Evolutionary conservation across 2,329 filamentous ascomycete species (phyloP), one percentile per base, ranked within the genome.

Genomic region (Xylariales sp.): DNA sequence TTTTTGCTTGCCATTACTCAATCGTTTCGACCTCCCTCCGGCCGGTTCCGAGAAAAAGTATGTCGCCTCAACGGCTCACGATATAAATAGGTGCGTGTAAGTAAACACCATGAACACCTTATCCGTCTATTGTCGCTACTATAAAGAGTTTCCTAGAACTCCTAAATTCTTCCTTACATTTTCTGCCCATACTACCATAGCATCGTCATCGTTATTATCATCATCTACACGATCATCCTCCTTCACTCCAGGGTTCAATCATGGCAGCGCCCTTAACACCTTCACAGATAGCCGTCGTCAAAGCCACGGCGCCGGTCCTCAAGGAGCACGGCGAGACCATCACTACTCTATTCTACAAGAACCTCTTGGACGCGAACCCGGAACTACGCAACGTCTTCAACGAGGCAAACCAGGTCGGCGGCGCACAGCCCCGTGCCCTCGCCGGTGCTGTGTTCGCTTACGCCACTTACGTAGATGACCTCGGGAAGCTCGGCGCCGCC

Each of bases 251-350:
- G 32, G 43, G 50, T 62, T 54, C 59, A 62, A 76, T 52, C 57
- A 84, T 84, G 82, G 76, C 86, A 65, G 65, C 73, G n/a, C 72
- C 75, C 46, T 81, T 93, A 66, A 89, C 90, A 10, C 80, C 85
- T 32, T 81, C 85, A 45, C 92, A 95, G 81, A 84, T 90, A 70
- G 81, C 85, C 68, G 89, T 91, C 72, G 90, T 96, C 82, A 94
- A 93, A 80, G 84, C 92, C 45, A 95, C 92, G 1, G 91, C 89
- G 46, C 92, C 92, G 1, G 85, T 93, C 18, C 85, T 94, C 7
- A 85, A 88, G 70, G 83, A 89, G 69, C 87, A 94, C 77, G 92
- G 92, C 79, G 82, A 83, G 18, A 81, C 84, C 53, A 93, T 94
- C 79, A 93, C 91, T n/a, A 84, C 83, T 1, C 81, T 85, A 69